These are phyloP conservation scores for Salix brachista DNA, from an alignment of 345 rosid species.

Conservation along the genomic window DNA sequence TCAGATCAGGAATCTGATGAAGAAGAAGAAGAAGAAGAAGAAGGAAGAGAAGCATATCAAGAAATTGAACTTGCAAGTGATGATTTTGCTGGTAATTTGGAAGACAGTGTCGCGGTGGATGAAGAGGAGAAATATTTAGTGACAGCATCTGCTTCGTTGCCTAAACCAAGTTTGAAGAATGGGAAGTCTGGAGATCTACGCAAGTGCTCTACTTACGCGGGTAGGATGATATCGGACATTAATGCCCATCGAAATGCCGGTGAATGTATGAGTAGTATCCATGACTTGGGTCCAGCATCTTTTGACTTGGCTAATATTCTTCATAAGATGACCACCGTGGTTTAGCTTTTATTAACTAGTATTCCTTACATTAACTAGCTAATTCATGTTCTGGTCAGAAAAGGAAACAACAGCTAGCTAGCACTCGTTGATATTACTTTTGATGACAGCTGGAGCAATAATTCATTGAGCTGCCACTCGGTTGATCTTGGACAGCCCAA, in stretches of 20 bases:
- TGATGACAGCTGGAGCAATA: no score
- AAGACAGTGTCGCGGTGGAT: not conserved
- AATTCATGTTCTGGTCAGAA: no score
- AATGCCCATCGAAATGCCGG: not conserved
- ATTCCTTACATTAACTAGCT: no score
- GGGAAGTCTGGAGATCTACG: constrained; percentile 10
- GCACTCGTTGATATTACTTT: no score
- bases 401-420: no score
- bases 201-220: constrained; percentile 26
- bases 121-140: not conserved
- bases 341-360: not conserved
- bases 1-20: not conserved
- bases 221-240: not conserved
- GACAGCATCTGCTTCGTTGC: not conserved
- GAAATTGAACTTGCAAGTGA: not conserved
- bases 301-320: not conserved
- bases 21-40: not conserved
- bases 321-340: constrained; percentile 4
- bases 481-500: no score
- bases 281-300: not conserved
- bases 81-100: no score
- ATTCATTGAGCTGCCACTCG: no score
- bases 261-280: not conserved
- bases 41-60: not conserved
- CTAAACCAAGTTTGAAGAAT: not conserved